Percentiles rank a stretch among this genome's conserved stretches.
Evolutionary conservation across 1,139 yeast genomes (phyloP).

Genomic region (Taphrina pruni): DNA sequence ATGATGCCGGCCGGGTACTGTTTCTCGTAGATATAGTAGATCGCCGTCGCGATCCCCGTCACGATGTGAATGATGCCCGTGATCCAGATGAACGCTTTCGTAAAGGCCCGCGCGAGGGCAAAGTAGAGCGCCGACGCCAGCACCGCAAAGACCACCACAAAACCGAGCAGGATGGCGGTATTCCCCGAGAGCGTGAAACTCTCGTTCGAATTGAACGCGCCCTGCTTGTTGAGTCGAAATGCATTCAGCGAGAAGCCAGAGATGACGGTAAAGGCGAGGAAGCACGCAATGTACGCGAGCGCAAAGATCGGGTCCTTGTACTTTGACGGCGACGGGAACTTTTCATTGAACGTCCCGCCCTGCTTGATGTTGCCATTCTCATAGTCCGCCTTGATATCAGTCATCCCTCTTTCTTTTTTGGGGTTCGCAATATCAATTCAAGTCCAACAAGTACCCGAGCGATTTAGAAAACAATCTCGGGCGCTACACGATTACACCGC

Average conservation of each 20-base stretch:
- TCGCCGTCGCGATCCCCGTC: conserved; percentile 73
- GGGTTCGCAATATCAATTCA: too few relatives aligned
- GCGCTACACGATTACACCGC: too few relatives aligned
- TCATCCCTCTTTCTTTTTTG: not conserved
- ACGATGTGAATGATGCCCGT: conserved; percentile 72
- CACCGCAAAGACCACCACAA: conserved; percentile 67
- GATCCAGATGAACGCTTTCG: conserved; percentile 69
- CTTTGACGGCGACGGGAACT: conserved; percentile 65
- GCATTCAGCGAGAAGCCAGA: conserved; percentile 73
- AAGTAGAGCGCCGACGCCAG: conserved; percentile 65
- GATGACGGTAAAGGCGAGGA: conserved; percentile 72
- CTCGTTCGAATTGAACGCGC: conserved; percentile 73
- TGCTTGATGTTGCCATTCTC: conserved; percentile 30
- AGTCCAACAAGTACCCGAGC: too few relatives aligned
- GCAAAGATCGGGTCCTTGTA: conserved; percentile 62
- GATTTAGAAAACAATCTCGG: too few relatives aligned
- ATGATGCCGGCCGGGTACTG: conserved; percentile 80
- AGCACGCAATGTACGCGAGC: conserved; percentile 64
- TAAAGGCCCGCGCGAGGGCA: conserved; percentile 62
- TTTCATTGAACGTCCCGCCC: conserved; percentile 59
- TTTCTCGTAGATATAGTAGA: conserved; percentile 52
- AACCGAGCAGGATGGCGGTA: conserved; percentile 72
- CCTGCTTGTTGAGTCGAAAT: conserved; percentile 61
- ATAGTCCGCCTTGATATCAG: conserved; percentile 11
- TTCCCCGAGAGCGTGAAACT: conserved; percentile 72